These are phyloP conservation scores for Sicyos baderoa DNA, from an alignment of 306 rosid species.

Conservation along the genomic window DNA sequence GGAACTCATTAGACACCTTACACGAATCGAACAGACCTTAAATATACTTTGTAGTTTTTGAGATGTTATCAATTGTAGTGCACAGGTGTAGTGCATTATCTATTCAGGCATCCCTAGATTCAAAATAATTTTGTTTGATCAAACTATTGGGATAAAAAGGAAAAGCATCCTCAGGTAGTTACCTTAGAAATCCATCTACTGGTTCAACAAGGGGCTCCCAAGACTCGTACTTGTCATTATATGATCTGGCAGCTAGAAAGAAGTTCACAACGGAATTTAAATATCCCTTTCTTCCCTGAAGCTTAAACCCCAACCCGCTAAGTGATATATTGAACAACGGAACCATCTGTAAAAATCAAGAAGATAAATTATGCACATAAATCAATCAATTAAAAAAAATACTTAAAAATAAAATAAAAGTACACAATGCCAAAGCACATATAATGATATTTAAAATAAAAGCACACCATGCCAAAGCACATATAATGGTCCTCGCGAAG, in stretches of 20 bases:
- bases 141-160: not conserved
- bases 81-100: not conserved
- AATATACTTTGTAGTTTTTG: not conserved
- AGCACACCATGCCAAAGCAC: no score
- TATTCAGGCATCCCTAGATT: not conserved
- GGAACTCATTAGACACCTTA: not conserved
- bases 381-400: not conserved
- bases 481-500: no score
- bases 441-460: no score
- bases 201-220: slow-evolving; percentile 99
- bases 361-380: slow-evolving; percentile 20
- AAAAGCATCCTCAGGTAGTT: slow-evolving; percentile 11
- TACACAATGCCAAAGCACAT: not conserved
- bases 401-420: not conserved
- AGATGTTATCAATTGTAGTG: not conserved
- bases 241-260: slow-evolving; percentile 83
- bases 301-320: slow-evolving; percentile 56
- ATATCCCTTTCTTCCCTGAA: slow-evolving; percentile 69
- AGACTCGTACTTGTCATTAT: slow-evolving; percentile 77
- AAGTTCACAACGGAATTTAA: slow-evolving; percentile 61
- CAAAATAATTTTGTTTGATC: not conserved
- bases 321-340: slow-evolving; percentile 87
- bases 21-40: not conserved
- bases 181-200: slow-evolving; percentile 84
- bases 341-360: slow-evolving; percentile 67